Evolutionary conservation across 176 grass and related monocot genomes (phyloP).

Genomic region (Ananas comosus): DNA sequence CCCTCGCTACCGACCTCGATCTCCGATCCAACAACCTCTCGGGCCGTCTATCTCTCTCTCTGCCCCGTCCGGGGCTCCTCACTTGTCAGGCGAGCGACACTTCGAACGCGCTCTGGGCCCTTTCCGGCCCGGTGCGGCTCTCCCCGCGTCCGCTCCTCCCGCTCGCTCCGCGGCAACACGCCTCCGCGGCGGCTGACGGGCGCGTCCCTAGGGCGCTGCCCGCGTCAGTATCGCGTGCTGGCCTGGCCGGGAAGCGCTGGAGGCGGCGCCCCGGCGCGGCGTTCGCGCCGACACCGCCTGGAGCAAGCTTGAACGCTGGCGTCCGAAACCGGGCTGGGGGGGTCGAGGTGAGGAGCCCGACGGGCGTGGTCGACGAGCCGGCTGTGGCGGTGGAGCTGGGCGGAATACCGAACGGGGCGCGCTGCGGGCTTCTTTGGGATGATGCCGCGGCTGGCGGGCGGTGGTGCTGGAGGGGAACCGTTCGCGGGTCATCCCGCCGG

Average conservation of each 20-base stretch:
- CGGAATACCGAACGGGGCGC: constrained; percentile 27
- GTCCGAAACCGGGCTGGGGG: constrained; percentile 26
- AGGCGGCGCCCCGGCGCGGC: constrained; percentile 24
- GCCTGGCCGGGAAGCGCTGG: constrained; percentile 35
- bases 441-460: constrained; percentile 30
- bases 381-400: constrained; percentile 40
- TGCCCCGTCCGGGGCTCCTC: constrained; percentile 19
- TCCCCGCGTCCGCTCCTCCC: constrained; percentile 24
- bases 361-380: constrained; percentile 18
- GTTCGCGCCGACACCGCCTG: constrained; percentile 49
- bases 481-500: constrained; percentile 37
- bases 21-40: constrained; percentile 32
- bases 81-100: constrained; percentile 37
- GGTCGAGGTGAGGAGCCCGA: constrained; percentile 10
- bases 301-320: constrained; percentile 38
- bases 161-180: constrained; percentile 29
- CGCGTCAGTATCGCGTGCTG: constrained; percentile 28
- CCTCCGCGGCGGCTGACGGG: constrained; percentile 7
- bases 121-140: constrained; percentile 14
- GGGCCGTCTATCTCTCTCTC: constrained; percentile 13
- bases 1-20: constrained; percentile 26
- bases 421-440: constrained; percentile 21
- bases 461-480: constrained; percentile 41
- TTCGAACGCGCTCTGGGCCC: constrained; percentile 26
- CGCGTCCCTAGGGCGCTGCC: constrained; percentile 18